Conservation (phyloP, 1,139 yeast species). For the Blastobotrys niveus region DNA sequence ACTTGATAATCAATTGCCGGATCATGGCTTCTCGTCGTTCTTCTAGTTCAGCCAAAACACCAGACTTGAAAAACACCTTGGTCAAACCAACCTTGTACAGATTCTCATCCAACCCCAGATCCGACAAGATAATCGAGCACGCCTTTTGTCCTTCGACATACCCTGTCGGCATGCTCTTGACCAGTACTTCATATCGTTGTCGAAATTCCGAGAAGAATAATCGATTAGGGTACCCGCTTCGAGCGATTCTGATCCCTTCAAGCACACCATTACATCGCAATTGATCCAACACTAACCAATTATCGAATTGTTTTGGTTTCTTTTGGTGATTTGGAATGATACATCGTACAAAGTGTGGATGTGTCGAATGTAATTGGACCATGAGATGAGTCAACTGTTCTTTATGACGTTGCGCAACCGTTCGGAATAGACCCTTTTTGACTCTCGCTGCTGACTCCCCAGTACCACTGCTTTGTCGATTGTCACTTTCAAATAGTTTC, state of each 20-base stretch:
- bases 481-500: slow-evolving; percentile 38
- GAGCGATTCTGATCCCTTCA: slow-evolving; percentile 94
- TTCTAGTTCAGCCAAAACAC: slow-evolving; percentile 89
- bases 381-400: slow-evolving; percentile 72
- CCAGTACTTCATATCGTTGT: slow-evolving; percentile 64
- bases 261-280: slow-evolving; percentile 94
- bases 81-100: slow-evolving; percentile 75
- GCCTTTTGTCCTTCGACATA: slow-evolving; percentile 49
- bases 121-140: slow-evolving; percentile 60
- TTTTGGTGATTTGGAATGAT: slow-evolving; percentile 84
- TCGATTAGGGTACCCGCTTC: slow-evolving; percentile 96
- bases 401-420: slow-evolving; percentile 71
- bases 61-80: slow-evolving; percentile 93
- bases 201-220: slow-evolving; percentile 77
- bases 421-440: slow-evolving; percentile 52
- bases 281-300: slow-evolving; percentile 75
- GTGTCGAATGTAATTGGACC: slow-evolving; percentile 70
- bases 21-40: slow-evolving; percentile 65
- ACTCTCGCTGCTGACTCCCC: slow-evolving; percentile 21
- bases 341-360: slow-evolving; percentile 96
- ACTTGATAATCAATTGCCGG: slow-evolving; percentile 48
- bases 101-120: slow-evolving; percentile 55
- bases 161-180: slow-evolving; percentile 38
- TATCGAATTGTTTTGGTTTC: slow-evolving; percentile 66
- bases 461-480: slow-evolving; percentile 18